These are phyloP conservation scores for Tubosaeta sp. DNA, from an alignment of 768 basidiomycete genomes.

Conservation along the genomic window DNA sequence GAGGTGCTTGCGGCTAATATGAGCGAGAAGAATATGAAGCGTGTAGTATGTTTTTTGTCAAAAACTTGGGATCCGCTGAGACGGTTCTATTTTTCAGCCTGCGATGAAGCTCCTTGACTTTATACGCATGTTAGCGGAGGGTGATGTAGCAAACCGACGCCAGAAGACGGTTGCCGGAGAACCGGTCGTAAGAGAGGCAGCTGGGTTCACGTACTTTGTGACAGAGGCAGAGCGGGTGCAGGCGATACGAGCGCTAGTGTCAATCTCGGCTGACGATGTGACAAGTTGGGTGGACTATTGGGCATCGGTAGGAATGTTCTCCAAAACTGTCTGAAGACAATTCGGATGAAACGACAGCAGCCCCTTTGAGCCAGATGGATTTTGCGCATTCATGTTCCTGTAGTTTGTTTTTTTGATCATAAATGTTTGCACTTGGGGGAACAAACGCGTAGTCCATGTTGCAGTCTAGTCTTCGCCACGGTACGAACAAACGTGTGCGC, in stretches of 20 bases:
- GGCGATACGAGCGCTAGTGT: conserved; percentile 29
- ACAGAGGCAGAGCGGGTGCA: conserved; percentile 24
- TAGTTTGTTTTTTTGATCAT: too few species aligned
- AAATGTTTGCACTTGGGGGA: too few species aligned
- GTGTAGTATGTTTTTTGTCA: conserved; percentile 24
- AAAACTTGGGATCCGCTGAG: background rate
- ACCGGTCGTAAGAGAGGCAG: conserved; percentile 2
- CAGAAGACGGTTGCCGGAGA: background rate
- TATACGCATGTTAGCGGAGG: conserved; percentile 18
- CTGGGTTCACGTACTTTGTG: conserved; percentile 14
- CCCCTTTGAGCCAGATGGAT: too few species aligned
- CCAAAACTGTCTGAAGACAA: background rate
- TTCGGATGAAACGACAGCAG: too few species aligned
- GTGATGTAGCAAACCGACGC: conserved; percentile 11
- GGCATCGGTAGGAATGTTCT: conserved; percentile 27
- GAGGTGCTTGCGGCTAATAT: conserved; percentile 7
- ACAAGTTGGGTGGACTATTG: conserved; percentile 39
- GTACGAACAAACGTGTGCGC: too few species aligned
- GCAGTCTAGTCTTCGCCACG: too few species aligned
- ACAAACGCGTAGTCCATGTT: too few species aligned
- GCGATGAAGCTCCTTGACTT: conserved; percentile 28
- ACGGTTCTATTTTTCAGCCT: conserved; percentile 19
- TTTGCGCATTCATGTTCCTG: too few species aligned
- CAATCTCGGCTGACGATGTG: conserved; percentile 18
- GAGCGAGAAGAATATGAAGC: conserved; percentile 21